Evolutionary conservation across 2,329 filamentous ascomycete species (phyloP), one percentile per base, ranked within the genome.

Genomic region (Fusarium redolens): DNA sequence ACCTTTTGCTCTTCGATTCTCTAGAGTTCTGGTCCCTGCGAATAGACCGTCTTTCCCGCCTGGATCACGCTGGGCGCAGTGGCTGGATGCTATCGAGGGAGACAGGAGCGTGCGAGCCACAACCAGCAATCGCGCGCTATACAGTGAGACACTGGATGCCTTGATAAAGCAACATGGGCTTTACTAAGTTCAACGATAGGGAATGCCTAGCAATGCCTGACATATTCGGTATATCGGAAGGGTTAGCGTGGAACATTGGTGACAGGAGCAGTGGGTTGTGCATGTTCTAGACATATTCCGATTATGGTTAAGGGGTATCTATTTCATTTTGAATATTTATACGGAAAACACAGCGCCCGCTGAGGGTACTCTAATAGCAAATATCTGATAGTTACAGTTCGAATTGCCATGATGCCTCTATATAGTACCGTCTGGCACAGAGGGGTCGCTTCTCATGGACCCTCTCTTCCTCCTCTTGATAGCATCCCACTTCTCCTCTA

Each of bases 1-100:
- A 3, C 93, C 93, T 0, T 95, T 93, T 86, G 87, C 93, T 18
- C 78, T 95, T 22, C 87, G 93, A 3, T 83, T 95, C 67, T 85
- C 87, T n/a, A 88, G 89, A 4, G 88, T 94, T 22, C 82, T 93
- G 38, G 86, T 88, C 55, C 88, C 90, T 20, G 91, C 92, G 71
- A 85, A 91, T 25, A 88, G 88, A 28, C 94, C 92, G 91, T 87
- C 89, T 2, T 88, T 90, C 30, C 87, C 90, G 69, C 85, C 87
- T 4, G 90, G 89, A 3, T 89, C 86, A 68, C 85, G 93, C 11
- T 94, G 91, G 91, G 87, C 86, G 33, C 85, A 82, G 50, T 95
- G 93, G 93, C 84, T 94, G 10, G 85, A 90, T 35, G 92, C 93
- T 1, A 87, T 95, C 57, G 92, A 94, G 78, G 77, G 78, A 1